Conservation (phyloP, 305 asterid species). For the Ajuga reptans region DNA sequence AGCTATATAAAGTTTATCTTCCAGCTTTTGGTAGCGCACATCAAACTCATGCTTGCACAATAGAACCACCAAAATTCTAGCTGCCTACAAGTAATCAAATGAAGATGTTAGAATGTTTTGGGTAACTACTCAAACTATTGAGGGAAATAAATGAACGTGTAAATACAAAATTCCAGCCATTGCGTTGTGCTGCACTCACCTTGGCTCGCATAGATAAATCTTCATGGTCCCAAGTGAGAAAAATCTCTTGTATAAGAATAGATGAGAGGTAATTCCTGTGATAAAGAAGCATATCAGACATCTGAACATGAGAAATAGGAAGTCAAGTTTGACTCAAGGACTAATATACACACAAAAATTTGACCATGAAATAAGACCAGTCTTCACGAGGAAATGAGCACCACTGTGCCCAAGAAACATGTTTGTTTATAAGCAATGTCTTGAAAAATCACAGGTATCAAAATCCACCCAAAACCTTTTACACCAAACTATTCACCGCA, state of each 20-base stretch:
- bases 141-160: conserved; percentile 6
- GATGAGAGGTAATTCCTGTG: conserved; percentile 91
- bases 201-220: conserved; percentile 89
- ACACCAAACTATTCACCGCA: neutral
- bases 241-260: conserved; percentile 91
- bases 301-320: conserved; percentile 10
- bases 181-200: conserved; percentile 41
- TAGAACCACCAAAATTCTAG: conserved; percentile 82
- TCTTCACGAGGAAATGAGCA: conserved; percentile 7
- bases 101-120: conserved; percentile 13
- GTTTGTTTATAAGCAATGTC: neutral
- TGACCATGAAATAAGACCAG: neutral
- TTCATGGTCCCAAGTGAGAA: conserved; percentile 98
- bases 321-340: conserved; percentile 4
- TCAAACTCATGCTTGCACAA: conserved; percentile 97
- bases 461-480: neutral
- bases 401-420: neutral
- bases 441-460: neutral
- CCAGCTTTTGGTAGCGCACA: conserved; percentile 91
- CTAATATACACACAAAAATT: conserved; percentile 9
- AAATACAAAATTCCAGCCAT: conserved; percentile 8
- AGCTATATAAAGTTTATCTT: conserved; percentile 94
- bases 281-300: conserved; percentile 25
- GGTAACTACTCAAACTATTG: conserved; percentile 13
- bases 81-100: conserved; percentile 57